phyloP scores from a whole-genome alignment of 129 eudicot genomes.

The Cynara cardunculus region DNA sequence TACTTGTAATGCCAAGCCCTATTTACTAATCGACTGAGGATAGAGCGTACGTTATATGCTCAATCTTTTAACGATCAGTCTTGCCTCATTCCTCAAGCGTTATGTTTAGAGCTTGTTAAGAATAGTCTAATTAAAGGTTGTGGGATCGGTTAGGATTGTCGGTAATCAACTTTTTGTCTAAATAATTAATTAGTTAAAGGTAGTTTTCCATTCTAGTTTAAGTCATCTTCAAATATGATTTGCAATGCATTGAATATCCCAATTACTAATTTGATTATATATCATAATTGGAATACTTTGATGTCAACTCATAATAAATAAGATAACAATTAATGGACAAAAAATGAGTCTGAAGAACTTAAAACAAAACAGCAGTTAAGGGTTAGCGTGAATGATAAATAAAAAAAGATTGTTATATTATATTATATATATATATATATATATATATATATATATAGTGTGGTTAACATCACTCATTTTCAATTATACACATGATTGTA shows the following conservation, averaged over 20 bases:
- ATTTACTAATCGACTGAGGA: neutral
- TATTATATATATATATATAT: neutral
- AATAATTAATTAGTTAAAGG: too few species aligned
- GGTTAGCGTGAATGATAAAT: conserved; percentile 3
- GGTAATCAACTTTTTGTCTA: too few species aligned
- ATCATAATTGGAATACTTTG: neutral
- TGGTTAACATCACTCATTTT: conserved; percentile 34
- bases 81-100: neutral
- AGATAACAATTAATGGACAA: neutral
- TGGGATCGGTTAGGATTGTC: too few species aligned
- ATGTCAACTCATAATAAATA: conserved; percentile 5
- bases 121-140: too few species aligned
- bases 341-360: neutral
- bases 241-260: neutral
- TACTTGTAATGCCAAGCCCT: neutral
- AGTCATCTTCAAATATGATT: too few species aligned
- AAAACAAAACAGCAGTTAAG: neutral
- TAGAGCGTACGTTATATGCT: neutral
- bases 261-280: neutral
- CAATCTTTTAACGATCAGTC: neutral
- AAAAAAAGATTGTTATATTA: neutral
- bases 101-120: too few species aligned
- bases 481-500: conserved; percentile 29
- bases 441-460: neutral
- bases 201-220: neutral